Percentiles rank a stretch among this genome's conserved stretches.
These are phyloP conservation scores for Anisodus acutangulus DNA, from an alignment of 257 asterid species.

Conservation along the genomic window DNA sequence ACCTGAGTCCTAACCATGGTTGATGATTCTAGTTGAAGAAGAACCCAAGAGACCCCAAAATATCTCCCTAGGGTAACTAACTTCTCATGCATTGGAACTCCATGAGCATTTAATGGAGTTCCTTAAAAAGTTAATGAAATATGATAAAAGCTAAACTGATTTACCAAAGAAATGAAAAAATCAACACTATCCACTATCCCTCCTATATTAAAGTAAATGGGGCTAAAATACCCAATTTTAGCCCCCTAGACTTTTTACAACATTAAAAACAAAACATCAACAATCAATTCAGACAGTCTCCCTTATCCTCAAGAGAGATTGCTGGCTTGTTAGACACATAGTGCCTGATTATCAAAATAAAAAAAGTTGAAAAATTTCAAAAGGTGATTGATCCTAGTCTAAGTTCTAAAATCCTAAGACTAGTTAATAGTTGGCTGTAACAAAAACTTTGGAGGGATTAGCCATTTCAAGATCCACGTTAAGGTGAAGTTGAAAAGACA, in stretches of 20 bases:
- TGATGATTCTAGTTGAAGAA: constrained; percentile 54
- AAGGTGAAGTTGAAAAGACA: constrained; percentile 43
- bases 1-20: constrained; percentile 94
- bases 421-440: constrained; percentile 36
- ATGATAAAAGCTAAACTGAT: neutral
- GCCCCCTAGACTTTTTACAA: constrained; percentile 8
- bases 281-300: neutral
- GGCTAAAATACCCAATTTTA: constrained; percentile 21
- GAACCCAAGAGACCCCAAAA: constrained; percentile 66
- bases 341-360: constrained; percentile 31
- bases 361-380: constrained; percentile 14
- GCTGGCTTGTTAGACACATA: constrained; percentile 33
- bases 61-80: constrained; percentile 59
- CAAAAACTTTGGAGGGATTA: constrained; percentile 46
- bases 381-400: constrained; percentile 53
- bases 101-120: constrained; percentile 62
- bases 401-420: constrained; percentile 61
- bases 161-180: neutral
- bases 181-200: constrained; percentile 25
- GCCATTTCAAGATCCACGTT: constrained; percentile 44
- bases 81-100: constrained; percentile 62
- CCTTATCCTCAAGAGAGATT: constrained; percentile 26
- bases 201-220: constrained; percentile 28
- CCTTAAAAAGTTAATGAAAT: constrained; percentile 37
- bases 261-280: neutral